phyloP scores from a whole-genome alignment of 2,329 filamentous ascomycete genomes.

The Diplodia sapinea region DNA sequence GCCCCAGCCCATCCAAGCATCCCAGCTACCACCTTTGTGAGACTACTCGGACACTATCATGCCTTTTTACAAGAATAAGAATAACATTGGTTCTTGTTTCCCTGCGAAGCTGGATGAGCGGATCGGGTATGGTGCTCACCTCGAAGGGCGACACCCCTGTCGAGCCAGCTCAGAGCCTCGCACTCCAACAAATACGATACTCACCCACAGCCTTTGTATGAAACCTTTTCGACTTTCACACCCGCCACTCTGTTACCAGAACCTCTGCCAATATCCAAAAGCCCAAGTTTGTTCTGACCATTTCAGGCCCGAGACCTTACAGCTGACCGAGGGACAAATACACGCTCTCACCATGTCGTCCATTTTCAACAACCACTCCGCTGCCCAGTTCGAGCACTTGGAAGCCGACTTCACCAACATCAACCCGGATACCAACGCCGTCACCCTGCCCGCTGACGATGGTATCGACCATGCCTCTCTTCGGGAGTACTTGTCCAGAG shows the following conservation, averaged over 20 bases:
- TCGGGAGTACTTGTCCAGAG: not conserved
- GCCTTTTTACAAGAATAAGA: not conserved
- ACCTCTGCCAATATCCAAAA: not conserved
- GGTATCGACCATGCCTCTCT: not conserved
- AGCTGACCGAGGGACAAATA: not conserved
- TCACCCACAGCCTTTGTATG: not conserved
- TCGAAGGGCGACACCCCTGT: constrained; percentile 18
- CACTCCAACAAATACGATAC: not conserved
- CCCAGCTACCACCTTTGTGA: not conserved
- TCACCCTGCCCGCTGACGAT: not conserved
- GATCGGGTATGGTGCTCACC: not conserved
- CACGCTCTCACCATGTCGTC: not conserved
- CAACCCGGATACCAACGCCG: too few species aligned
- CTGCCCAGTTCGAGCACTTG: not conserved
- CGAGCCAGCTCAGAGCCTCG: not conserved
- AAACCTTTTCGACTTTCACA: not conserved
- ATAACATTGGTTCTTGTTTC: not conserved
- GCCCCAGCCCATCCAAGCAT: too few species aligned
- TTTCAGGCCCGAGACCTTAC: not conserved
- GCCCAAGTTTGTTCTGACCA: not conserved
- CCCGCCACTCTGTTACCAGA: not conserved
- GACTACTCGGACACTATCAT: not conserved
- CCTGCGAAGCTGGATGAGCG: not conserved
- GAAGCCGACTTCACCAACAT: not conserved
- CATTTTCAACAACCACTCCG: not conserved